Evolutionary conservation across 306 rosid genomes (phyloP), one percentile per base, ranked within the genome.

Genomic region (Malus sieversii): DNA sequence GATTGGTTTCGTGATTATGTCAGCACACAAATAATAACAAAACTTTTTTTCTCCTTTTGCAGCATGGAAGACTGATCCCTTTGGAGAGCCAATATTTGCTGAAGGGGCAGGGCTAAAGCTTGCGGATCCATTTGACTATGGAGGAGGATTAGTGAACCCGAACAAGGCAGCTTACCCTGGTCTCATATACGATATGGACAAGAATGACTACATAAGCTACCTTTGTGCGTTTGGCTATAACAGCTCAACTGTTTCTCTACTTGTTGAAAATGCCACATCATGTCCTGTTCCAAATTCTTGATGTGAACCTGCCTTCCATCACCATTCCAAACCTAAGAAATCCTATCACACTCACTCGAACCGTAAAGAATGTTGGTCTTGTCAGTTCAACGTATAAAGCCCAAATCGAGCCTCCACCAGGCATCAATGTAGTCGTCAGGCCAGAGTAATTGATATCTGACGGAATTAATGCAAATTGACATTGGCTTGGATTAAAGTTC

Each of bases 101-200:
- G 86, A 84, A n/a, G 83, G 84, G 23, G 66, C 63, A 16, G 78
- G 83, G 18, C 78, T 14, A 45, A 88, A 84, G 62, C 81, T 81
- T 1, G 88, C 82, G 3, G 83, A 84, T 75, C 82, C 88, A 42
- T 82, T 86, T 10, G 90, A 86, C 64, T 82, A 72, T 15, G 87
- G 90, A 4, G 83, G 88, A 5, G 88, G 90, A 9, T 51, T 84
- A 10, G 83, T 86, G 33, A 78, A 84, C 46, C 84, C 83, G 2
- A 86, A 84, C 55, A 73, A 38, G 8, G 90, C 90, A 38, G 79
- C 84, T 18, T 23, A 84, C 62, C 86, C 92, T 30, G 90, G 92
- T 42, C 85, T 84, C 22, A 33, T 89, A n/a, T 84, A 85, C 15
- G 89, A 85, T 78, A 76, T 82, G 82, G 71, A 18, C 23, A 35